Evolutionary conservation across 345 rosid species (phyloP), one percentile per base, ranked within the genome.

Genomic region (Eucalyptus curtisii): DNA sequence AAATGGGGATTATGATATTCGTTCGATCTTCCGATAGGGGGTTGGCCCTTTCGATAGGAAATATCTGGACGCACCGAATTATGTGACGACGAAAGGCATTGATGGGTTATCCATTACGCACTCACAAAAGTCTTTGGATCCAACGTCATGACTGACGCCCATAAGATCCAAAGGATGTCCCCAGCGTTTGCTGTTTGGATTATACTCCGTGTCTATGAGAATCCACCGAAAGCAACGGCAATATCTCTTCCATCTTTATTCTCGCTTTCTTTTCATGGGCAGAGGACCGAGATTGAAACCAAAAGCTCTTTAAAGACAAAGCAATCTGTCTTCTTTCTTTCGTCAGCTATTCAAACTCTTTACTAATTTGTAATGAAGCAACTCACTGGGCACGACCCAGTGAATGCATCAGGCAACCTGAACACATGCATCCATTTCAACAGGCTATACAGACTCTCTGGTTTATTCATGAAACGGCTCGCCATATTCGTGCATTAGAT

Each of bases 41-140:
- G 71, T 64, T 64, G 45, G 27, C 81, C 45, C 81, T 33, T 33
- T 68, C 44, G 25, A 71, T 10, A 76, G 47, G 12, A 2, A 76
- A 76, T 5, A 3, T 76, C 82, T 3, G 22, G 82, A 76, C 45
- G 15, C 82, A 40, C 25, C 82, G 82, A 66, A 13, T 66, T n/a
- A 7, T 15, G 76, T 0, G 76, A 66, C 76, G 10, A 31, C 76
- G 37, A 37, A 71, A 71, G 45, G 7, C 14, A 37, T 37, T 19
- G 82, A 71, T 19, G 82, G 7, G 45, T 20, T 7, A 20, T 61
- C 71, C 71, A 0, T 13, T 30, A n/a, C 20, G 0, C 10, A 1
- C 45, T 19, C 27, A 5, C 24, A 2, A 8, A 76, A 76, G 82
- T 37, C 15, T 17, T 76, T 19, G 82, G 82, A 76, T 37, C 27